Conservation (phyloP, 306 rosid species). For the Betula pendula region DNA sequence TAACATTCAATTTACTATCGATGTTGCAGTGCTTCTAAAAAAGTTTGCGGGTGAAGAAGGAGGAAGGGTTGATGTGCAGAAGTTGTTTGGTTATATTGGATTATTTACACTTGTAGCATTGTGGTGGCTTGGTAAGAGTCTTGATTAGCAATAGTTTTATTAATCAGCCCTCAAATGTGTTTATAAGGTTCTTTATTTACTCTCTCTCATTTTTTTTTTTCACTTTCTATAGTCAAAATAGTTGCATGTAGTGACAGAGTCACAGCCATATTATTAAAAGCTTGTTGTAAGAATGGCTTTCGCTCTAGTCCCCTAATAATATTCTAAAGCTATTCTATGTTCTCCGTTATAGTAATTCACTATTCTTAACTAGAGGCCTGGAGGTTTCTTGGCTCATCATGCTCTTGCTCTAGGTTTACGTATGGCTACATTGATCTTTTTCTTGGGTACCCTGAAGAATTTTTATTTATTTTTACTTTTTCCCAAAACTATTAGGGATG, state of each 20-base stretch:
- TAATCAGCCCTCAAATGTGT: conserved; percentile 9
- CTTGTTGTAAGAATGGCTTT: background rate
- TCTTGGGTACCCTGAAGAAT: background rate
- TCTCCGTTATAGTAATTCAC: conserved; percentile 10
- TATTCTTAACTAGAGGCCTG: conserved; percentile 2
- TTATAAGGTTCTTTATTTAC: conserved; percentile 11
- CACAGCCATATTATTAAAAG: background rate
- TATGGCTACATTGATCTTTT: background rate
- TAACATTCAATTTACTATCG: background rate
- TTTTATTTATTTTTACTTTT: background rate
- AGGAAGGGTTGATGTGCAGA: conserved; percentile 84
- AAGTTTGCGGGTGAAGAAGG: conserved; percentile 91
- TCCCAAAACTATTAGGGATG: background rate
- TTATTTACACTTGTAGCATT: conserved; percentile 76
- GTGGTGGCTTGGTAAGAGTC: conserved; percentile 92
- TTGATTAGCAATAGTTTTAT: conserved; percentile 8
- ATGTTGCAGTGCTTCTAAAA: conserved; percentile 76
- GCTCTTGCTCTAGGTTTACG: conserved; percentile 19
- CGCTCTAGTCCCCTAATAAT: background rate
- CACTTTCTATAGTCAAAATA: background rate
- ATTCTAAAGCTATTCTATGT: background rate
- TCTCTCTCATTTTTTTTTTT: background rate
- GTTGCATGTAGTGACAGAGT: background rate
- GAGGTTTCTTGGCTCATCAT: conserved; percentile 20
- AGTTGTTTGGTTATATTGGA: conserved; percentile 97